Evolutionary conservation across 208 protist genomes (phyloP), one percentile per base, ranked within the genome.

Genomic region (Zelonia costaricensis): DNA sequence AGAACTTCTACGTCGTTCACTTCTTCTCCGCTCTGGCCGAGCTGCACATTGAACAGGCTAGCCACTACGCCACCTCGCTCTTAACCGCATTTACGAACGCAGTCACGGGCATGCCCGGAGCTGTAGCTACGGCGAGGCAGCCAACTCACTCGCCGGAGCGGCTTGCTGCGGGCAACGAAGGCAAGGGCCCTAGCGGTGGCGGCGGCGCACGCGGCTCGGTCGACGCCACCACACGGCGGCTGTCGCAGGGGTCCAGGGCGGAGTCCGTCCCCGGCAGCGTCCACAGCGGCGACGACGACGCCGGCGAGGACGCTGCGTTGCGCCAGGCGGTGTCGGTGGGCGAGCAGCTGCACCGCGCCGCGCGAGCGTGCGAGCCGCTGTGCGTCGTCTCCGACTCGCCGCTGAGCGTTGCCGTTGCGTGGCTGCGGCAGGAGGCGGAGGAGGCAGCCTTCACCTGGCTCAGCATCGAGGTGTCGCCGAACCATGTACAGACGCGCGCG

Each of bases 1-100:
- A 47, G 38, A 12, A 38, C 23, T 75, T 51, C 55, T 60, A 73
- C 31, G 42, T 69, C 22, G 12, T 22, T n/a, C 51, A 74, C 28
- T 53, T 88, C 13, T 88, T 88, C 39, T 46, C 60, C 16, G 35
- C 69, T 4, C 23, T 88, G 23, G 38, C 59, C 5, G 54, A 69
- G 23, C 47, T 82, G 31, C 55, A 82, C 27, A 44, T 81, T 22
- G 62, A 61, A 51, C 60, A 39, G 27, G 76, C 65, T 4, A 69
- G 72, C 47, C 4, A 63, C 20, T 57, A 45, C 33, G 69, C 81
- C 0, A 33, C 36, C 28, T 35, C 39, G 4, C 54, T 88, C 9
- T 76, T 53, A 48, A 33, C 13, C 22, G 53, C 48, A 7, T 84
- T 88, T 52, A 75, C 78, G 65, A 25, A 39, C 9, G 44, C 74